Conservation (phyloP, 805 yeast species). For the Myxozyma kluyveri region DNA sequence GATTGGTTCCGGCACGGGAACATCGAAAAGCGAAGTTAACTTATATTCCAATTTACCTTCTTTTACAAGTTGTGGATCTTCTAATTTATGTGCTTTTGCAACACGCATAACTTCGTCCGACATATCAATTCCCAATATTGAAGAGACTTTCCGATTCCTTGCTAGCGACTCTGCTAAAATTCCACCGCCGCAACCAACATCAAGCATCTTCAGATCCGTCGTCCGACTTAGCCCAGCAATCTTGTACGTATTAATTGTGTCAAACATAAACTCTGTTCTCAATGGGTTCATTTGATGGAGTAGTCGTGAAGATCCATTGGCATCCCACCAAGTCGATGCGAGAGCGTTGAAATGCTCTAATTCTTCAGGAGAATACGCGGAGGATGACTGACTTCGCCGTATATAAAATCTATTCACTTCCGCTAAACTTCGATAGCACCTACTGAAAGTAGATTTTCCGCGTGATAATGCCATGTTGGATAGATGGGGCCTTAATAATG, state of each 20-base stretch:
- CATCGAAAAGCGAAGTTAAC: slow-evolving; percentile 41
- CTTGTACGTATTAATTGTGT: slow-evolving; percentile 54
- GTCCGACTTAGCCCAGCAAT: slow-evolving; percentile 67
- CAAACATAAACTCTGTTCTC: slow-evolving; percentile 80
- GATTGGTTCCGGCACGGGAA: slow-evolving; percentile 50
- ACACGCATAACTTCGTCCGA: slow-evolving; percentile 78
- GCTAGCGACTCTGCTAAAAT: slow-evolving; percentile 84
- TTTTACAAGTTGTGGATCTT: slow-evolving; percentile 59
- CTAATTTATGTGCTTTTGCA: slow-evolving; percentile 63
- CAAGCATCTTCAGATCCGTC: slow-evolving; percentile 62
- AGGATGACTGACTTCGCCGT: no score
- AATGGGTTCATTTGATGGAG: slow-evolving; percentile 91
- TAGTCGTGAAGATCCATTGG: slow-evolving; percentile 86
- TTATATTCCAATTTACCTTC: slow-evolving; percentile 47
- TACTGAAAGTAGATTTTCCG: no score
- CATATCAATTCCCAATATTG: slow-evolving; percentile 80
- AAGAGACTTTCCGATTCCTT: slow-evolving; percentile 55
- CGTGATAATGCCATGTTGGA: no score
- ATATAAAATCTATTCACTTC: no score
- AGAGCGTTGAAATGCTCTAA: slow-evolving; percentile 76
- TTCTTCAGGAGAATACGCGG: slow-evolving; percentile 48
- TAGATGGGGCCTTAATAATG: no score
- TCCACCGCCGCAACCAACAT: slow-evolving; percentile 99
- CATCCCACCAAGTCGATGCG: slow-evolving; percentile 99
- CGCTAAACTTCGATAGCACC: no score